Conservation (phyloP, 495 filamentous ascomycete genomes). For the Durotheca rogersii region DNA sequence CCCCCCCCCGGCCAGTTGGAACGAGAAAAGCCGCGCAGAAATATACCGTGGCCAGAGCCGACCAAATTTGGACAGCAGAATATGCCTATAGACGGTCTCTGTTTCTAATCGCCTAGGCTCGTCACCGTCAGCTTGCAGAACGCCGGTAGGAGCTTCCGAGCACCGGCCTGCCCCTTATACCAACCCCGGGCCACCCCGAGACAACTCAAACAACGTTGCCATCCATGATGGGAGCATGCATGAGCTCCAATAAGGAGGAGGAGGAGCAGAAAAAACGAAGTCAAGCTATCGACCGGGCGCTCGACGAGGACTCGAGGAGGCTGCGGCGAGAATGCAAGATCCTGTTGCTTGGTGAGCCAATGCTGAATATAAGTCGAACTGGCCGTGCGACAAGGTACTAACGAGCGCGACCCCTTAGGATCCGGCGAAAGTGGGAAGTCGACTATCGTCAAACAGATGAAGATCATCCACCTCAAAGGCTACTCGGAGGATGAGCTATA, state of each 20-base stretch:
- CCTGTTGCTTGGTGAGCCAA: conserved; percentile 75
- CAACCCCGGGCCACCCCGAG: conserved; percentile 1
- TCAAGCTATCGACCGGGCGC: conserved; percentile 84
- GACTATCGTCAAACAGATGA: conserved; percentile 99
- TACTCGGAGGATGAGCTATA: conserved; percentile 89
- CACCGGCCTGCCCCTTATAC: neutral
- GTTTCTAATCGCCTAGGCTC: conserved; percentile 2
- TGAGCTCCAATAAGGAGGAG: conserved; percentile 78
- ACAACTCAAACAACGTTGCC: conserved; percentile 4
- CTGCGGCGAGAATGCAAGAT: conserved; percentile 98
- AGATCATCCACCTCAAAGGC: conserved; percentile 98
- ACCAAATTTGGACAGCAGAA: conserved; percentile 9
- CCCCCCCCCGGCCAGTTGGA: too few species aligned
- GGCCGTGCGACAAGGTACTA: conserved; percentile 1
- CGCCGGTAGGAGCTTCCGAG: neutral
- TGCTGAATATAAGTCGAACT: neutral
- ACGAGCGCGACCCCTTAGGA: conserved; percentile 53
- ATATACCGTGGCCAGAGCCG: neutral
- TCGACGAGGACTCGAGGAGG: conserved; percentile 89
- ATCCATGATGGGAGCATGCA: conserved; percentile 81
- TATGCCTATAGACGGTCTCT: conserved; percentile 12
- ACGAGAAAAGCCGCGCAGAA: too few species aligned
- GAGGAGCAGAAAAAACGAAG: conserved; percentile 91
- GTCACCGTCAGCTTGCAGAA: neutral
- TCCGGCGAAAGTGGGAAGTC: conserved; percentile 99